Percentiles rank a stretch among this genome's conserved stretches.
phyloP scores from a whole-genome alignment of 768 basidiomycete species.

The Suillus ampliporus region DNA sequence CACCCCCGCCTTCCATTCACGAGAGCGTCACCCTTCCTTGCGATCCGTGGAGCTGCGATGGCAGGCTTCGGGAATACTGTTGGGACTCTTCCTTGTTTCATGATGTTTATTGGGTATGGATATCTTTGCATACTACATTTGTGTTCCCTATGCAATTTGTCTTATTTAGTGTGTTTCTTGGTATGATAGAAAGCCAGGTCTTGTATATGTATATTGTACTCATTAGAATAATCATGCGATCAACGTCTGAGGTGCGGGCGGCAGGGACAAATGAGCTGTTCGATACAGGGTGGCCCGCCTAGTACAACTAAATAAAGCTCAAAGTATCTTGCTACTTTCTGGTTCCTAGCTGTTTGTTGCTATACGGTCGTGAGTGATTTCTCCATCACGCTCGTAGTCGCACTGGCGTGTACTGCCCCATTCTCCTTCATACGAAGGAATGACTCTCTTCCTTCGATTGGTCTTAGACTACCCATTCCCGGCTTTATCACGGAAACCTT shows the following conservation, averaged over 20 bases:
- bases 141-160: conserved; percentile 1
- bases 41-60: conserved; percentile 54
- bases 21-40: conserved; percentile 66
- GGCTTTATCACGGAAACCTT: no score
- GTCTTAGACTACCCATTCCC: no score
- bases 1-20: conserved; percentile 78
- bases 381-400: no score
- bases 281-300: no score
- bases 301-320: no score
- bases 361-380: no score
- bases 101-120: conserved; percentile 9
- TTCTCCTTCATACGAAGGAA: no score
- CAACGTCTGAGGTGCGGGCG: neutral
- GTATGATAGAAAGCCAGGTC: conserved; percentile 7
- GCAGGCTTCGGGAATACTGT: conserved; percentile 84
- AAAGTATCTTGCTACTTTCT: no score
- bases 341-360: no score
- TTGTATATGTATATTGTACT: conserved; percentile 7
- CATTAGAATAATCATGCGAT: conserved; percentile 12
- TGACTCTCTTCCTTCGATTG: no score
- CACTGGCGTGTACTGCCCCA: no score
- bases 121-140: conserved; percentile 2
- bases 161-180: conserved; percentile 2
- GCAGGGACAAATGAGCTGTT: no score
- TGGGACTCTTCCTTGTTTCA: conserved; percentile 51